Conservation (phyloP, 306 rosid genomes). For the Fragaria iinumae region DNA sequence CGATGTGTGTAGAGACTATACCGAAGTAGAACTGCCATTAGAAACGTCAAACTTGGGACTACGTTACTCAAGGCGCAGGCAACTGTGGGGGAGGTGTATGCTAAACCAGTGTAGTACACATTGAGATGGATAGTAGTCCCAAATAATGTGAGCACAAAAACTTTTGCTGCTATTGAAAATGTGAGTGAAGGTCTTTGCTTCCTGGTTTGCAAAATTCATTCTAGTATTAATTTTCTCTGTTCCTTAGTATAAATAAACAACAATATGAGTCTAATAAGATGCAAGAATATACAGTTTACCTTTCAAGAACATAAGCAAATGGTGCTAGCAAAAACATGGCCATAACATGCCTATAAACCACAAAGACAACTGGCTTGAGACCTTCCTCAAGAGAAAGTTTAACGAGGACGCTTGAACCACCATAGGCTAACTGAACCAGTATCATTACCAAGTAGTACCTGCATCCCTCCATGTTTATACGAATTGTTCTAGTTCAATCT, state of each 20-base stretch:
- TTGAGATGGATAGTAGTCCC: constrained; percentile 40
- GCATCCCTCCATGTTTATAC: constrained; percentile 17
- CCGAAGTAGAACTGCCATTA: constrained; percentile 30
- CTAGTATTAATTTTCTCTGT: not conserved
- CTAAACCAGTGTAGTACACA: constrained; percentile 33
- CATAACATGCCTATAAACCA: constrained; percentile 34
- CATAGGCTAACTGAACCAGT: constrained; percentile 21
- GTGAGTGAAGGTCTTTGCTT: constrained; percentile 29
- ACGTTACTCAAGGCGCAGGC: constrained; percentile 36
- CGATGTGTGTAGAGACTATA: not conserved
- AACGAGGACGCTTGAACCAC: constrained; percentile 23
- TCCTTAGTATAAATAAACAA: not conserved
- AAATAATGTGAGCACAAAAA: constrained; percentile 31
- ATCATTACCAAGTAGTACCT: constrained; percentile 24
- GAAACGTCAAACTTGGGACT: constrained; percentile 36
- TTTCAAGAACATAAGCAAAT: constrained; percentile 29
- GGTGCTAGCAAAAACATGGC: constrained; percentile 30
- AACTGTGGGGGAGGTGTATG: constrained; percentile 34
- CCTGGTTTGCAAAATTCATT: constrained; percentile 19
- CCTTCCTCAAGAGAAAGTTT: constrained; percentile 29
- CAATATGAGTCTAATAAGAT: not conserved
- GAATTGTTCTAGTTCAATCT: not conserved
- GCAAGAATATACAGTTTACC: constrained; percentile 14
- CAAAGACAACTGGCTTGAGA: constrained; percentile 33
- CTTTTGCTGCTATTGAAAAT: constrained; percentile 18